Conservation (phyloP, 2,329 filamentous ascomycete species). For the Stylonectria norvegica region DNA sequence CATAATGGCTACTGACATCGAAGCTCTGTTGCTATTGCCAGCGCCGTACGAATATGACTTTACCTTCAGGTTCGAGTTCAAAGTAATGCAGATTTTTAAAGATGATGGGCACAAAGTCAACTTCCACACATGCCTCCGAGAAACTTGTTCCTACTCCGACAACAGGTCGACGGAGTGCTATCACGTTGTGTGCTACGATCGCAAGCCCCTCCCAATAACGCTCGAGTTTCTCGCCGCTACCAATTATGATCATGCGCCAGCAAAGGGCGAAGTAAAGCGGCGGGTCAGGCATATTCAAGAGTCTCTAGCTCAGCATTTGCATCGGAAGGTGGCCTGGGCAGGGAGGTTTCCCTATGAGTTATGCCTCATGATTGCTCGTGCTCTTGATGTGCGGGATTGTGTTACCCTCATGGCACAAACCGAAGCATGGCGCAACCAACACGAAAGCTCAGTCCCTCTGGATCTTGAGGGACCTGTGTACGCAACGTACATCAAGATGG, state of each 20-base stretch:
- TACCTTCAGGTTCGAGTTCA: slow-evolving; percentile 6
- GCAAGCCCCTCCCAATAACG: slow-evolving; percentile 6
- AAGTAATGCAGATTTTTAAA: not conserved
- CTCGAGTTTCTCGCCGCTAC: slow-evolving; percentile 11
- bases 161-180: slow-evolving; percentile 7
- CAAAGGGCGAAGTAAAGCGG: slow-evolving; percentile 7
- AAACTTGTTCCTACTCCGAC: not conserved
- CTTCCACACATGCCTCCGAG: slow-evolving; percentile 1
- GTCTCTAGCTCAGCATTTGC: slow-evolving; percentile 4
- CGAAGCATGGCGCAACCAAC: slow-evolving; percentile 3
- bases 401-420: slow-evolving; percentile 5
- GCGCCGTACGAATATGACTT: slow-evolving; percentile 2
- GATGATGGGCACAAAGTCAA: slow-evolving; percentile 5
- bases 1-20: not conserved
- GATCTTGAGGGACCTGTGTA: slow-evolving; percentile 6
- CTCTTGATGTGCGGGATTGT: slow-evolving; percentile 1
- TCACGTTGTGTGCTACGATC: slow-evolving; percentile 9
- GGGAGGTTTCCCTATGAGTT: slow-evolving; percentile 10
- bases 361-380: slow-evolving; percentile 8
- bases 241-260: slow-evolving; percentile 4
- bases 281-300: slow-evolving; percentile 8
- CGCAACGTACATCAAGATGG: slow-evolving; percentile 7
- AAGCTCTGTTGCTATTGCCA: not conserved
- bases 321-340: slow-evolving; percentile 1
- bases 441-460: not conserved